Conservation (phyloP, 2,329 filamentous ascomycete genomes). For the Canariomyces notabilis region DNA sequence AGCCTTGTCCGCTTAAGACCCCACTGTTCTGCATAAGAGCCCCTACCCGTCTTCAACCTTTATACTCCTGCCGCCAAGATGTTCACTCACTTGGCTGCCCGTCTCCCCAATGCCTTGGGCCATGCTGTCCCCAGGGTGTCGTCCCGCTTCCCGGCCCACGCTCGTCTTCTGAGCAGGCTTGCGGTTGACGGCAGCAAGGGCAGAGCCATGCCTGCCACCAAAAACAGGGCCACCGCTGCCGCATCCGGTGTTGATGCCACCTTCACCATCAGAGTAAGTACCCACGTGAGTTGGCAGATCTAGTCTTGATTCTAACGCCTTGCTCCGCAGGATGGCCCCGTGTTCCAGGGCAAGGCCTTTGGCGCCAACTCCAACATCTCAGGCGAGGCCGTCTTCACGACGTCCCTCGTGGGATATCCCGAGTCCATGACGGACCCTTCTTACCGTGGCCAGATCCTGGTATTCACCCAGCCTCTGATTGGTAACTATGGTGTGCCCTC, state of each 20-base stretch:
- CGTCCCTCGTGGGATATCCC: slow-evolving; percentile 93
- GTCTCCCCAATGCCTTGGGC: slow-evolving; percentile 49
- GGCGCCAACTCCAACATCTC: slow-evolving; percentile 95
- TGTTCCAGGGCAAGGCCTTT: slow-evolving; percentile 95
- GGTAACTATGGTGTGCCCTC: slow-evolving; percentile 98
- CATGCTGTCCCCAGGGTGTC: slow-evolving; percentile 38
- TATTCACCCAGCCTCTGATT: slow-evolving; percentile 96
- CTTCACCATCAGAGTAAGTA: slow-evolving; percentile 80
- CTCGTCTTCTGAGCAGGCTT: slow-evolving; percentile 33
- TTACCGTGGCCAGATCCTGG: slow-evolving; percentile 90
- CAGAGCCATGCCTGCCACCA: slow-evolving; percentile 58
- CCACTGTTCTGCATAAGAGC: slow-evolving; percentile 25
- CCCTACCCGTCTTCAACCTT: slow-evolving; percentile 19
- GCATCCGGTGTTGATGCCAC: slow-evolving; percentile 75
- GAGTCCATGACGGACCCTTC: slow-evolving; percentile 89
- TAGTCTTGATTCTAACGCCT: slow-evolving; percentile 26
- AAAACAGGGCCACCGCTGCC: slow-evolving; percentile 57
- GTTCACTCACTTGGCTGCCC: slow-evolving; percentile 54
- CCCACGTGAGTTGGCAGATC: neutral
- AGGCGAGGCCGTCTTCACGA: slow-evolving; percentile 97
- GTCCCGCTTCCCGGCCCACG: slow-evolving; percentile 31
- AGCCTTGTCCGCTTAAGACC: slow-evolving; percentile 44
- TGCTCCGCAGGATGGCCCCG: slow-evolving; percentile 69
- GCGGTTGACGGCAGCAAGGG: slow-evolving; percentile 66
- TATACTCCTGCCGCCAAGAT: slow-evolving; percentile 39